phyloP scores from a whole-genome alignment of 768 basidiomycete genomes.

The Pholiota conissans region DNA sequence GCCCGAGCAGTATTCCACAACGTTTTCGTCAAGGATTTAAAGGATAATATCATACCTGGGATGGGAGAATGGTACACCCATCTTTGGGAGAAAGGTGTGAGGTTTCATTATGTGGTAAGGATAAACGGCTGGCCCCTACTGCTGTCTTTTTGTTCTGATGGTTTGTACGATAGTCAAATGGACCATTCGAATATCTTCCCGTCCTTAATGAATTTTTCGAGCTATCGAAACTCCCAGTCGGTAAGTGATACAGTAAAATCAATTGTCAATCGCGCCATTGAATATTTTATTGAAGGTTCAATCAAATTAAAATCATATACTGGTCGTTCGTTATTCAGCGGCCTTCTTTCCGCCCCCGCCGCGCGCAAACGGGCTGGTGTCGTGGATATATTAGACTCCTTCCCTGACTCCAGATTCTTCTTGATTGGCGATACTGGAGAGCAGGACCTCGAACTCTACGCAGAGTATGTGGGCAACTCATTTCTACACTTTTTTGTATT shows the following conservation, averaged over 20 bases:
- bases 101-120: conserved; percentile 89
- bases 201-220: conserved; percentile 75
- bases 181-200: conserved; percentile 82
- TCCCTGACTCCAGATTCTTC: conserved; percentile 75
- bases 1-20: conserved; percentile 84
- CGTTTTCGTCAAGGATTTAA: conserved; percentile 85
- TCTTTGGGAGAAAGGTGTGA: conserved; percentile 70
- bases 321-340: conserved; percentile 79
- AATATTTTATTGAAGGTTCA: conserved; percentile 48
- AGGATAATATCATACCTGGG: conserved; percentile 77
- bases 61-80: conserved; percentile 78
- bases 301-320: conserved; percentile 85
- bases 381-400: conserved; percentile 73
- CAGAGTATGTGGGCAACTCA: conserved; percentile 40
- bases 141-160: not conserved
- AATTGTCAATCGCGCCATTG: conserved; percentile 4
- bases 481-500: not conserved
- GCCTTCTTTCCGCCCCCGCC: conserved; percentile 80
- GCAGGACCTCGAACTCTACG: conserved; percentile 92
- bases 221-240: conserved; percentile 67
- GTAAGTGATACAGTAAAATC: conserved; percentile 27
- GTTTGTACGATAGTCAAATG: conserved; percentile 65
- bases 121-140: no score
- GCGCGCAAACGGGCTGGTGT: conserved; percentile 81
- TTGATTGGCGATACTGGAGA: conserved; percentile 93